Evolutionary conservation across 2,329 filamentous ascomycete genomes (phyloP), one percentile per base, ranked within the genome.

Genomic region (Blumeriella jaapii): DNA sequence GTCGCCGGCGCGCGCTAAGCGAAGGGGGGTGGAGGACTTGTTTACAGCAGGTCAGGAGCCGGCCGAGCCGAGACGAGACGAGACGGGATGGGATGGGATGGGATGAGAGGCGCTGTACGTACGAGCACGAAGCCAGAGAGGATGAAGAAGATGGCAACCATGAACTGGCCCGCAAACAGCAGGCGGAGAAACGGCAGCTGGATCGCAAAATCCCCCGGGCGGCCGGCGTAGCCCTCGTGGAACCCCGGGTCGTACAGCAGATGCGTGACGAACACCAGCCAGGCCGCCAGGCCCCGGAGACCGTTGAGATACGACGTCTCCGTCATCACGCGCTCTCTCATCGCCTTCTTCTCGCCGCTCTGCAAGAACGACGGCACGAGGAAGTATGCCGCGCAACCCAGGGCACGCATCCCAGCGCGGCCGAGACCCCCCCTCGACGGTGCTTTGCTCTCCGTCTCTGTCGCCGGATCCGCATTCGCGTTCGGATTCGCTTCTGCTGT

Each of bases 81-180:
- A n/a, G n/a, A n/a, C n/a, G n/a, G n/a, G n/a, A n/a, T n/a, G n/a
- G n/a, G n/a, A n/a, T n/a, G n/a, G n/a, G n/a, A n/a, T n/a, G n/a
- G n/a, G n/a, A n/a, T n/a, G n/a, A n/a, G n/a, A n/a, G n/a, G n/a
- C n/a, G n/a, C n/a, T n/a, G n/a, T n/a, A n/a, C n/a, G n/a, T 3
- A 61, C 59, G 22, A 67, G 55, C 0, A 57, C 61, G 40, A 63
- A 65, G 19, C 64, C 63, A 2, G 63, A 65, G 20, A 67, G 60
- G 41, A 65, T 56, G 48, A 65, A 67, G 50, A 67, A 66, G 33
- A 66, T 55, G 44, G 62, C 57, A 4, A 67, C 62, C 59, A 63
- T 61, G 16, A 61, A 59, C 6, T 57, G 55, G 8, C 62, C 61
- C 3, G 38, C 34, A 27, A 17, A 41, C 15, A 37, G n/a, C 4